Evolutionary conservation across 208 protist genomes (phyloP), one percentile per base, ranked within the genome.

Genomic region (Trypanosoma vivax): DNA sequence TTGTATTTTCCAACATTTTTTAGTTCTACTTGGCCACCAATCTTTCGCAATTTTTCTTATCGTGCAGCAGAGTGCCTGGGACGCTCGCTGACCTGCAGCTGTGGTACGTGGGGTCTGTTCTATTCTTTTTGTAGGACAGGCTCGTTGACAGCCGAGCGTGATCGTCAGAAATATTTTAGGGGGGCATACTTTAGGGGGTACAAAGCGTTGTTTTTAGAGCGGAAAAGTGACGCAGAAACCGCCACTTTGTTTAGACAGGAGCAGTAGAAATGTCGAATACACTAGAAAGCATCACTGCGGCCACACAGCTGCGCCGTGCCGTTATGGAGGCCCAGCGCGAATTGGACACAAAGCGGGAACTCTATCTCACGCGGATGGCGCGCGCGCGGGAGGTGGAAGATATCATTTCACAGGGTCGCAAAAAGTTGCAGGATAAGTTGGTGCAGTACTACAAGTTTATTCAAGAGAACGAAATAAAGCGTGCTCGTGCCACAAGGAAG

Each of bases 391-490:
- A 93, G 53, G 72, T 79, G 18, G 90, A 96, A 62, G 72, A 82
- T 23, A 64, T 84, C 59, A 70, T 96, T 23, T 71, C 71, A 18
- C 65, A 73, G 30, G 78, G 88, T 46, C 81, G 90, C 19, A 70
- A 65, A 9, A 84, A 86, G 56, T 70, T 96, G 45, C 87, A 96
- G 53, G 90, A 94, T 55, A 94, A 79, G 16, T 73, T 96, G 4
- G 90, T 96, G 58, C 79, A 87, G 65, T 94, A 94, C 65, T 94
- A 96, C 79, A 96, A 96, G 63, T 96, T 94, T 54, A 96, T 96
- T 39, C 90, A 96, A 40, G 86, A 96, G 40, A 96, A 94, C 37
- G 90, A 96, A 45, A 85, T 96, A 48, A 96, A 94, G 66, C 82
- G 83, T 28, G 89, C 68, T 25, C 65, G 90, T 3, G 90, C 90